Evolutionary conservation across 305 asterid species (phyloP).

Genomic region (Fraxinus greggii): DNA sequence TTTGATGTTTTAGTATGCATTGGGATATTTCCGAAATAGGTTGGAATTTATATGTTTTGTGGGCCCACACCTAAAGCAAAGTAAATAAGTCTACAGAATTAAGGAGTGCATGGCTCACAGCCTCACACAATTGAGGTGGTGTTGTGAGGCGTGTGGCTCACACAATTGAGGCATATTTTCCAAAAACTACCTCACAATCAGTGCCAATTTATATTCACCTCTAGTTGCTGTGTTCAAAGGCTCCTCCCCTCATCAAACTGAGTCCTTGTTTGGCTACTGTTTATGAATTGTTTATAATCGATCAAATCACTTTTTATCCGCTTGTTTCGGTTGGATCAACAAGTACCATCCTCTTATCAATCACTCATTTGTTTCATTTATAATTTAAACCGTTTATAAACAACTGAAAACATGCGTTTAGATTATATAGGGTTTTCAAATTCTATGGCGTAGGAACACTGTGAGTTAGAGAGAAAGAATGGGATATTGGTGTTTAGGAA

Average conservation of each 20-base stretch:
- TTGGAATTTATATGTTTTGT: not conserved
- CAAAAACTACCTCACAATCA: not conserved
- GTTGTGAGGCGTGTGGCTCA: not conserved
- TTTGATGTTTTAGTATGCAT: not conserved
- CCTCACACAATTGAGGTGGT: not conserved
- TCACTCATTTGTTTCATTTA: not conserved
- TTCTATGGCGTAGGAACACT: not conserved
- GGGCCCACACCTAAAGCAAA: not conserved
- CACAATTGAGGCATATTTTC: not conserved
- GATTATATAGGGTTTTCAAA: not conserved
- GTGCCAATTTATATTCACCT: not conserved
- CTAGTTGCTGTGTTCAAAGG: not conserved
- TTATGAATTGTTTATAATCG: not conserved
- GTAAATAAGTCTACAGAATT: not conserved
- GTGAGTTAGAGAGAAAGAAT: not conserved
- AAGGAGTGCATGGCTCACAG: not conserved
- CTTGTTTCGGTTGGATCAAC: not conserved
- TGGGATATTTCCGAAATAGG: not conserved
- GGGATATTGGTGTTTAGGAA: not conserved
- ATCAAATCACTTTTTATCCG: not conserved
- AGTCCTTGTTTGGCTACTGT: not conserved
- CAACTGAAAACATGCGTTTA: not conserved
- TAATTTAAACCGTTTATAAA: not conserved
- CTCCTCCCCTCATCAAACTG: not conserved
- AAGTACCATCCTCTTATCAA: not conserved